phyloP scores from a whole-genome alignment of 176 grass and related monocot genomes.

The Puccinellia tenuiflora region DNA sequence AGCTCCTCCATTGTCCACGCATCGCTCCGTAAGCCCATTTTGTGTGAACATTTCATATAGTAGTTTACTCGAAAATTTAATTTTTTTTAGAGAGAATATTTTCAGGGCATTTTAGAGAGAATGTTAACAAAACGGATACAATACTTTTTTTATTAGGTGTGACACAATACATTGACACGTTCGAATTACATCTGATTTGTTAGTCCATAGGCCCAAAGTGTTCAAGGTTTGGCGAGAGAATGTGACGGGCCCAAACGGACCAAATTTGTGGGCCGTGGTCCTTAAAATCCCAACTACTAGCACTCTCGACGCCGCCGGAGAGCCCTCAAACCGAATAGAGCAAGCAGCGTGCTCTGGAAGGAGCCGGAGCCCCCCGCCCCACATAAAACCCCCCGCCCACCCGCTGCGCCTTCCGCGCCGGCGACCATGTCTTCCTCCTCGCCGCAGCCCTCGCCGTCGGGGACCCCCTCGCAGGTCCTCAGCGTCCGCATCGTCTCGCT shows the following conservation, averaged over 20 bases:
- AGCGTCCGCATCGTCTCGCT: conserved; percentile 82
- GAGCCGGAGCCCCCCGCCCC: background rate
- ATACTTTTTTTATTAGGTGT: too few species aligned
- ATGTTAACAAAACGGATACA: too few species aligned
- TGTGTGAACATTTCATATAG: too few species aligned
- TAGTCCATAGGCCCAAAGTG: too few species aligned
- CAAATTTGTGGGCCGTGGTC: background rate
- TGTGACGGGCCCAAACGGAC: background rate
- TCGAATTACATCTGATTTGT: too few species aligned
- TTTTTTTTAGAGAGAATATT: too few species aligned
- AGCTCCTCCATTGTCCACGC: too few species aligned
- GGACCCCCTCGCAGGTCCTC: conserved; percentile 43
- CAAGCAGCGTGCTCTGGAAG: conserved; percentile 17
- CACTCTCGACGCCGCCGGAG: background rate
- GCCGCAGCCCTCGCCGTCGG: conserved; percentile 27
- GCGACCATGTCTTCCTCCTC: conserved; percentile 23
- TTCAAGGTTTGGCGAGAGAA: background rate
- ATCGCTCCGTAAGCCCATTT: too few species aligned
- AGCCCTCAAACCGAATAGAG: background rate
- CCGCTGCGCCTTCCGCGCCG: background rate
- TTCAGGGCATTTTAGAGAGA: too few species aligned
- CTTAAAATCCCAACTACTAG: background rate
- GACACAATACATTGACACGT: too few species aligned
- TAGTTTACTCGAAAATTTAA: too few species aligned
- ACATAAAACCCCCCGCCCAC: background rate